These are phyloP conservation scores for Pneumocystis canis DNA, from an alignment of 1,139 yeast genomes.

Conservation along the genomic window DNA sequence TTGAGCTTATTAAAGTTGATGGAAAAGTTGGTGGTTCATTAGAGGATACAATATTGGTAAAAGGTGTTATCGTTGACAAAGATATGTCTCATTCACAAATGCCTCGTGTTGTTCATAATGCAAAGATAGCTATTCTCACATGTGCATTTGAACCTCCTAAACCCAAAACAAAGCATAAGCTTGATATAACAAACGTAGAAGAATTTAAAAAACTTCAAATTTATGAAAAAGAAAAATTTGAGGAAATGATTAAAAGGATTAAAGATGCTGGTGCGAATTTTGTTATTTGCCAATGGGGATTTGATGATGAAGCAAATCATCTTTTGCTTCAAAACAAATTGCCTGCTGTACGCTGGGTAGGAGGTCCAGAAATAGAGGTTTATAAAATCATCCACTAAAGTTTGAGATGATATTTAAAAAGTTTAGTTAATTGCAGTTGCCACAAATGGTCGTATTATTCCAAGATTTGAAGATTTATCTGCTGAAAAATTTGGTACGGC, in stretches of 20 bases:
- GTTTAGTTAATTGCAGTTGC: conserved; percentile 70
- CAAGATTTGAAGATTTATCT: conserved; percentile 84
- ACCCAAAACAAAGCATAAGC: conserved; percentile 95
- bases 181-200: conserved; percentile 81
- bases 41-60: conserved; percentile 68
- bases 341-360: conserved; percentile 98
- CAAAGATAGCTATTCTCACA: conserved; percentile 83
- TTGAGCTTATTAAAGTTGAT: conserved; percentile 86
- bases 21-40: conserved; percentile 92
- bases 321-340: conserved; percentile 70
- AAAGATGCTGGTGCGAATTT: conserved; percentile 88
- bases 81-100: conserved; percentile 97
- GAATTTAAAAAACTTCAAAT: conserved; percentile 82
- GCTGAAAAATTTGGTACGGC: conserved; percentile 77
- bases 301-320: conserved; percentile 97
- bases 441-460: conserved; percentile 91
- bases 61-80: conserved; percentile 86
- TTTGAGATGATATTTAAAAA: not conserved
- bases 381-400: not conserved
- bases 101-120: conserved; percentile 70
- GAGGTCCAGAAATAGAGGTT: conserved; percentile 83
- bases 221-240: conserved; percentile 81
- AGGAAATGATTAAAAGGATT: conserved; percentile 76
- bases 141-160: conserved; percentile 99
- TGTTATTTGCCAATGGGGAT: conserved; percentile 99